phyloP scores from a whole-genome alignment of 1,284 basidiomycete genomes.

The Cutaneotrichosporon dermatis region DNA sequence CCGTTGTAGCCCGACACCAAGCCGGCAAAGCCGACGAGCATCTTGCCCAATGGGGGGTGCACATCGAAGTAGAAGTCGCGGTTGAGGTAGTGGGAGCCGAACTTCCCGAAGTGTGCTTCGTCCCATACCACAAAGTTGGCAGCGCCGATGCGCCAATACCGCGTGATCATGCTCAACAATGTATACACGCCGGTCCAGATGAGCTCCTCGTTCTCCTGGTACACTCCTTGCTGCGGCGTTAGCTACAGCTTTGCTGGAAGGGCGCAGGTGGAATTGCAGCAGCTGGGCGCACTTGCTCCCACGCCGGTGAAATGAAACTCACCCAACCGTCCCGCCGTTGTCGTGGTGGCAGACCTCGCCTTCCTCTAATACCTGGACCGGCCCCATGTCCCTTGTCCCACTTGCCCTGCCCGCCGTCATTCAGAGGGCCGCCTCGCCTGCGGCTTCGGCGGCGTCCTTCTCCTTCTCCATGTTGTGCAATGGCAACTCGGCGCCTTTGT shows the following conservation, averaged over 20 bases:
- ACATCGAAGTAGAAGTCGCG: constrained; percentile 58
- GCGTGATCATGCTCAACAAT: constrained; percentile 85
- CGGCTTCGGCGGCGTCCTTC: constrained; percentile 1
- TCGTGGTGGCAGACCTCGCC: constrained; percentile 39
- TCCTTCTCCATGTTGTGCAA: constrained; percentile 17
- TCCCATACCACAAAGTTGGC: constrained; percentile 91
- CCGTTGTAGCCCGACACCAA: constrained; percentile 88
- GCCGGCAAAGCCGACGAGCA: constrained; percentile 93
- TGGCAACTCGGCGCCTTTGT: constrained; percentile 14
- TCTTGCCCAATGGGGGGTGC: constrained; percentile 97
- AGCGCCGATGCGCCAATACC: constrained; percentile 90
- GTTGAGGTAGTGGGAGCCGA: constrained; percentile 83
- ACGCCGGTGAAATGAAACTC: constrained; percentile 21
- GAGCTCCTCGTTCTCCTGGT: constrained; percentile 76
- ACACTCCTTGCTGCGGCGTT: constrained; percentile 61
- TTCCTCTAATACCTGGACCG: constrained; percentile 40
- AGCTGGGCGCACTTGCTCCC: too few species aligned
- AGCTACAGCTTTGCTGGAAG: too few species aligned
- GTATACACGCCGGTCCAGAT: constrained; percentile 83
- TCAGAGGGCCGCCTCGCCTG: constrained; percentile 21
- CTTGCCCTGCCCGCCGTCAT: constrained; percentile 40
- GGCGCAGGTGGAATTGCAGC: too few species aligned
- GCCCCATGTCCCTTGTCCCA: constrained; percentile 45
- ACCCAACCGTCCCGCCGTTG: constrained; percentile 42
- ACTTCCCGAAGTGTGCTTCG: constrained; percentile 98